A percentile compares a stretch with the other conserved stretches of the same genome.
These are phyloP conservation scores for Quercus mongolica DNA, from an alignment of 306 rosid genomes.

Conservation along the genomic window DNA sequence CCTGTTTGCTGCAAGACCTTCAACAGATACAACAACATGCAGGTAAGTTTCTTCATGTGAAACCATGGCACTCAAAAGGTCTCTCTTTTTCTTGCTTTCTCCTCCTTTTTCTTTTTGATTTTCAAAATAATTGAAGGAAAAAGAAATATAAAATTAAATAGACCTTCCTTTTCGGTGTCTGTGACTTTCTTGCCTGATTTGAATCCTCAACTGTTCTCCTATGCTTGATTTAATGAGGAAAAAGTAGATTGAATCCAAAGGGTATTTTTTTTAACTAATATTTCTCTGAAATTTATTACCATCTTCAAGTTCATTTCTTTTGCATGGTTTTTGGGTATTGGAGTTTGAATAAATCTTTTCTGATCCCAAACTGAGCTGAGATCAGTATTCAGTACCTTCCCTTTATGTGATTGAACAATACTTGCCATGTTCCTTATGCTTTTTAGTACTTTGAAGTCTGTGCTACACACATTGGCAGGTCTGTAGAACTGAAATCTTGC, in stretches of 20 bases:
- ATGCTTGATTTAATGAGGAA: constrained; percentile 45
- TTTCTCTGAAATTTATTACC: not conserved
- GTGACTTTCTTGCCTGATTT: constrained; percentile 44
- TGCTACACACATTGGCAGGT: constrained; percentile 42
- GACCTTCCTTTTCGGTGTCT: constrained; percentile 32
- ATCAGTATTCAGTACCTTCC: constrained; percentile 47
- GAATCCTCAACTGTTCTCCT: constrained; percentile 40
- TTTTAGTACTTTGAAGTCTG: constrained; percentile 67
- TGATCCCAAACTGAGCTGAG: constrained; percentile 51
- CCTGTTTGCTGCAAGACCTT: constrained; percentile 97
- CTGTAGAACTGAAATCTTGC: constrained; percentile 33
- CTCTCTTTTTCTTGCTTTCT: not conserved
- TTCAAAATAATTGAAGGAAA: constrained; percentile 1
- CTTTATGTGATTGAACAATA: constrained; percentile 73
- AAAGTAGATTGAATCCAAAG: constrained; percentile 12
- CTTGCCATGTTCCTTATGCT: constrained; percentile 85
- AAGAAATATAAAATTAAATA: constrained; percentile 10
- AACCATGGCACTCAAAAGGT: not conserved
- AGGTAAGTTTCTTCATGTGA: constrained; percentile 37
- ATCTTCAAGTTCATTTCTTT: not conserved
- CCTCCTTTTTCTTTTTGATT: not conserved
- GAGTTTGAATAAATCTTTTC: constrained; percentile 23
- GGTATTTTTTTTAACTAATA: not conserved
- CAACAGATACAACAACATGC: constrained; percentile 99
- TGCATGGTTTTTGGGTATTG: constrained; percentile 50